phyloP scores from a whole-genome alignment of 257 asterid genomes.

The Solanum piurae region DNA sequence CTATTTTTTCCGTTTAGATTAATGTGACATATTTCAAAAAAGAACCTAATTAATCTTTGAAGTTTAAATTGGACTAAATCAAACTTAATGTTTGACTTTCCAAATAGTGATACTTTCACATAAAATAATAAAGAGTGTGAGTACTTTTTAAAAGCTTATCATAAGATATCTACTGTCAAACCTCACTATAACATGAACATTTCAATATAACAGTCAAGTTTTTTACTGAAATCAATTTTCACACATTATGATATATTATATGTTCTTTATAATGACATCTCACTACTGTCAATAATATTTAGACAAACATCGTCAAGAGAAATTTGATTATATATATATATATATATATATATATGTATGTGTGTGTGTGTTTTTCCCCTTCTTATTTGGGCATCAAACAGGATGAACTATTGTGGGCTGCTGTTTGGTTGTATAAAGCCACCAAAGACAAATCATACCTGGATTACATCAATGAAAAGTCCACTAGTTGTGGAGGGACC shows the following conservation, averaged over 20 bases:
- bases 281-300: background rate
- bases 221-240: background rate
- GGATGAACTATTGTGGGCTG: slow-evolving; percentile 71
- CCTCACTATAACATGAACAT: background rate
- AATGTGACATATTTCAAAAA: background rate
- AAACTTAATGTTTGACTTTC: background rate
- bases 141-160: too few relatives aligned
- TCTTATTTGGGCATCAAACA: background rate
- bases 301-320: background rate
- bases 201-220: background rate
- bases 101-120: background rate
- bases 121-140: too few relatives aligned
- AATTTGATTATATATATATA: background rate
- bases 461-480: background rate
- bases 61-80: background rate
- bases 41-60: background rate
- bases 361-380: background rate
- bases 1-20: background rate
- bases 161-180: too few relatives aligned
- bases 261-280: background rate
- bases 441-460: slow-evolving; percentile 22
- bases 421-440: slow-evolving; percentile 49
- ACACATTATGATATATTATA: background rate
- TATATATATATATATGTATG: too few relatives aligned
- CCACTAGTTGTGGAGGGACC: slow-evolving; percentile 28